A percentile compares a stretch with the other conserved stretches of the same genome.
Evolutionary conservation across 495 filamentous ascomycete species (phyloP).

Genomic region (Apodospora peruviana): DNA sequence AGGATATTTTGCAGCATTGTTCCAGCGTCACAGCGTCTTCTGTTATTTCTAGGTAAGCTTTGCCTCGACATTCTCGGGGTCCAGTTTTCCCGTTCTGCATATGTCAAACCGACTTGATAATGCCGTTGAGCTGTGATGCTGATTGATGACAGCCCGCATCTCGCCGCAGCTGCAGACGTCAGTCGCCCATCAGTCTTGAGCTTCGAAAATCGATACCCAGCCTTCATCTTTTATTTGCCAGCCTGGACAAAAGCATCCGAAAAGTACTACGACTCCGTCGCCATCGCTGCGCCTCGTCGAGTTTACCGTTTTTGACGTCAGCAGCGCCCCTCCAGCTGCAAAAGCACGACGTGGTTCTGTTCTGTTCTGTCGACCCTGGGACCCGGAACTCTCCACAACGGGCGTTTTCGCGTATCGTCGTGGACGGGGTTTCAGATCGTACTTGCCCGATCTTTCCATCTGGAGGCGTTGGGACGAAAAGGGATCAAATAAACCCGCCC

Average conservation of each 20-base stretch:
- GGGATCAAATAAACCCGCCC: too few species aligned
- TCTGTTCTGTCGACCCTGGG: neutral
- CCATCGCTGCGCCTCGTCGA: neutral
- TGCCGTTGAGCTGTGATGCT: too few species aligned
- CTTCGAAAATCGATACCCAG: too few species aligned
- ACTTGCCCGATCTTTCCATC: neutral
- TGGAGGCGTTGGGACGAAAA: neutral
- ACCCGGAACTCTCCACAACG: neutral
- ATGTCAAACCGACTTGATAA: neutral
- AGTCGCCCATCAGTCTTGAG: neutral
- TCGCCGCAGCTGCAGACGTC: neutral
- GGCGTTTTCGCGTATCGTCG: neutral
- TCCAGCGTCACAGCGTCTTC: neutral
- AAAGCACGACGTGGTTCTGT: neutral
- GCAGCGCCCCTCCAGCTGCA: neutral
- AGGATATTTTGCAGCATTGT: neutral
- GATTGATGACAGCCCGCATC: neutral
- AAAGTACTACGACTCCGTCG: too few species aligned
- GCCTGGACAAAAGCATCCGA: too few species aligned
- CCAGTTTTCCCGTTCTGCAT: too few species aligned
- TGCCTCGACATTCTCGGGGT: neutral
- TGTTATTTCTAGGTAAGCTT: neutral
- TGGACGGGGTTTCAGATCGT: neutral
- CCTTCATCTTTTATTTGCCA: too few species aligned
- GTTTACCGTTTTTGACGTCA: constrained; percentile 1